Conservation (phyloP, 768 basidiomycete species). For the Leccinum fibrillosum region DNA sequence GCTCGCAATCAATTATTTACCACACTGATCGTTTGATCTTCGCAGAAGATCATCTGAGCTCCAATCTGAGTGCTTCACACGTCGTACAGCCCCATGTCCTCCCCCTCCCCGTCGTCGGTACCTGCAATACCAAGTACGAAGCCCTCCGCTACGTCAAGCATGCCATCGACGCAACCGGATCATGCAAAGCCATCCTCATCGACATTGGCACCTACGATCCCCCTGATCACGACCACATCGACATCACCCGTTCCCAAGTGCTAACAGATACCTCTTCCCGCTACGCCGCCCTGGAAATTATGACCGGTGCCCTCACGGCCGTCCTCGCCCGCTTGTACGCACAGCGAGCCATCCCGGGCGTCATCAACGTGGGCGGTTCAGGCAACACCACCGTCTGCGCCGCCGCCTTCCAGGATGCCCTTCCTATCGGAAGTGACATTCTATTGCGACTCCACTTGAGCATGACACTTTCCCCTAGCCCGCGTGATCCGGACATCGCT, state of each 20-base stretch:
- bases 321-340: conserved; percentile 15
- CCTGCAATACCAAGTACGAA: conserved; percentile 27
- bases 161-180: conserved; percentile 7
- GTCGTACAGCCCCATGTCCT: neutral
- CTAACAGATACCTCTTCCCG: conserved; percentile 13
- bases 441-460: no score
- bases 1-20: neutral
- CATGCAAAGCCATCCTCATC: conserved; percentile 26
- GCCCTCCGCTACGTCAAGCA: conserved; percentile 22
- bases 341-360: conserved; percentile 16
- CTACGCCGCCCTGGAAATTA: conserved; percentile 7
- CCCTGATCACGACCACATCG: conserved; percentile 11
- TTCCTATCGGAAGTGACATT: conserved; percentile 20
- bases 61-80: no score
- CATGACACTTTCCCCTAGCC: no score
- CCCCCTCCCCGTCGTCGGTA: conserved; percentile 23
- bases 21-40: no score
- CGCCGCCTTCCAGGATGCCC: conserved; percentile 17
- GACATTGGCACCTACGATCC: conserved; percentile 22
- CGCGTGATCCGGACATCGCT: no score
- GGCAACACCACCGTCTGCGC: conserved; percentile 26
- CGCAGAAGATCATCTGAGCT: no score
- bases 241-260: conserved; percentile 22
- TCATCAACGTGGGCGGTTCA: conserved; percentile 23
- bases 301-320: conserved; percentile 18